Percentiles rank a stretch among this genome's conserved stretches.
These are phyloP conservation scores for Aspergillus piperis DNA, from an alignment of 2,329 filamentous ascomycete species.

Conservation along the genomic window DNA sequence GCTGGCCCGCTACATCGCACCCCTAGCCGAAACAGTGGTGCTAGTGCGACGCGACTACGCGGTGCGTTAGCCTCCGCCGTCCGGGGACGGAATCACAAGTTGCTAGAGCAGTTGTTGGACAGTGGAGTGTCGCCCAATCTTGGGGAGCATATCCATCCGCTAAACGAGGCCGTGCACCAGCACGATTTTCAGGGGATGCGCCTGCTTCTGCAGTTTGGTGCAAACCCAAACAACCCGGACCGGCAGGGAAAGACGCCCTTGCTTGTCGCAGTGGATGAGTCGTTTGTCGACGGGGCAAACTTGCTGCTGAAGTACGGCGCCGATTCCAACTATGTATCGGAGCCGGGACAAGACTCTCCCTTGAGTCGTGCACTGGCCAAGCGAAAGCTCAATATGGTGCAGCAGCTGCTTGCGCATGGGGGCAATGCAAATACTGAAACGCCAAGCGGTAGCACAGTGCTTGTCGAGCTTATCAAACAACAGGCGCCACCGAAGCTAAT, in stretches of 20 bases:
- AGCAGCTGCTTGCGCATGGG: conserved; percentile 63
- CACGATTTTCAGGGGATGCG: conserved; percentile 58
- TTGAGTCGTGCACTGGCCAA: conserved; percentile 54
- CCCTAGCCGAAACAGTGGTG: conserved; percentile 13
- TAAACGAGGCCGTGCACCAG: conserved; percentile 56
- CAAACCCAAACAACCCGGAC: conserved; percentile 57
- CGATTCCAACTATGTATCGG: conserved; percentile 56
- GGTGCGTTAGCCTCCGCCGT: conserved; percentile 56
- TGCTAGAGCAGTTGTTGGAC: conserved; percentile 60
- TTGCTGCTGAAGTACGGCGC: conserved; percentile 66
- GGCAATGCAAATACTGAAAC: conserved; percentile 59
- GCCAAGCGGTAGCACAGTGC: conserved; percentile 60
- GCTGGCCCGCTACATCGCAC: conserved; percentile 8
- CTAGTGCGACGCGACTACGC: conserved; percentile 6
- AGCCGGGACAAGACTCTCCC: conserved; percentile 57
- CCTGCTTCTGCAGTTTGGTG: conserved; percentile 59
- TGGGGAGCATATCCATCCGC: conserved; percentile 49
- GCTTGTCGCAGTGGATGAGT: conserved; percentile 53
- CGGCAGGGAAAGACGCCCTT: conserved; percentile 55
- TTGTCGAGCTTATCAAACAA: conserved; percentile 63
- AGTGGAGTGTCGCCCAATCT: conserved; percentile 58
- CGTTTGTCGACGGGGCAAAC: conserved; percentile 59
- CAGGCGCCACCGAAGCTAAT: conserved; percentile 57
- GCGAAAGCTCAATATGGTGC: conserved; percentile 59
- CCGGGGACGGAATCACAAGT: conserved; percentile 58